phyloP scores from a whole-genome alignment of 306 rosid species.

The Abrus pulchellus region DNA sequence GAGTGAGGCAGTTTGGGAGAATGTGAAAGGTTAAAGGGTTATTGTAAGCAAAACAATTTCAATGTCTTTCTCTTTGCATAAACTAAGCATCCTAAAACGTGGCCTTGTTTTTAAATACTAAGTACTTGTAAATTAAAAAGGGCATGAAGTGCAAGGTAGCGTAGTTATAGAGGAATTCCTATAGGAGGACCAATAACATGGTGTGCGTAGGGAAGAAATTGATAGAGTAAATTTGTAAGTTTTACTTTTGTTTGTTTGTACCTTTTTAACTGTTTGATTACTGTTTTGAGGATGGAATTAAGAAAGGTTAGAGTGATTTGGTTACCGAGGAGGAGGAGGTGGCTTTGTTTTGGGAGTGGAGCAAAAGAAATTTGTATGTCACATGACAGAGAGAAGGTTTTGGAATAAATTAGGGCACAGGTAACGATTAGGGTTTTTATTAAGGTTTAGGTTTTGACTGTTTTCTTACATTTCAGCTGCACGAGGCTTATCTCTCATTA shows the following conservation, averaged over 20 bases:
- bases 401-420: constrained; percentile 72
- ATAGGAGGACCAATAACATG: constrained; percentile 49
- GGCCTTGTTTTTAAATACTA: constrained; percentile 43
- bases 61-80: constrained; percentile 52
- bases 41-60: constrained; percentile 64
- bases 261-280: constrained; percentile 48
- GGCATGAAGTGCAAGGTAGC: constrained; percentile 47
- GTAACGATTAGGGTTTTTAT: constrained; percentile 72
- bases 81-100: constrained; percentile 47
- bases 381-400: constrained; percentile 57
- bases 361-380: constrained; percentile 60
- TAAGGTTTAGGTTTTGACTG: constrained; percentile 63
- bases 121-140: constrained; percentile 13
- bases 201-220: constrained; percentile 43
- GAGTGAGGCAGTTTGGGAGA: constrained; percentile 69
- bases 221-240: constrained; percentile 25
- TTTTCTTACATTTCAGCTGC: constrained; percentile 61
- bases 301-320: constrained; percentile 60
- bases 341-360: constrained; percentile 92
- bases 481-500: constrained; percentile 61
- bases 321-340: constrained; percentile 77
- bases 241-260: constrained; percentile 45
- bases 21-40: constrained; percentile 75
- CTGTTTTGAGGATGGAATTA: constrained; percentile 55
- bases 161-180: constrained; percentile 54